phyloP scores from a whole-genome alignment of 257 asterid species.

The Rhazya stricta region DNA sequence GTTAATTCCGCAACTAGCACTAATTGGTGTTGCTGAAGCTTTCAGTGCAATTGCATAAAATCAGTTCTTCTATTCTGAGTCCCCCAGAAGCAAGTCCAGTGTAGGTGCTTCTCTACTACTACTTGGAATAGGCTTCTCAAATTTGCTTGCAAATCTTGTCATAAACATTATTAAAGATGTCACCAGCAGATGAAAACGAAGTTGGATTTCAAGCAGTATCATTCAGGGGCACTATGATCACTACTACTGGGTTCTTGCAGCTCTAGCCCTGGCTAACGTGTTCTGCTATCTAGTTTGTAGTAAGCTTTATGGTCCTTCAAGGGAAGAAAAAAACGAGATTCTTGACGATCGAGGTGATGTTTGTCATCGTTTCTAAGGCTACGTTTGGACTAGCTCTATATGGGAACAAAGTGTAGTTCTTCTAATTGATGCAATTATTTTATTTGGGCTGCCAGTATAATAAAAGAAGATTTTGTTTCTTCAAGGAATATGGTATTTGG shows the following conservation, averaged over 20 bases:
- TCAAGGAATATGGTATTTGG: no score
- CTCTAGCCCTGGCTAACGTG: conserved; percentile 47
- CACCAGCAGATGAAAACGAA: conserved; percentile 43
- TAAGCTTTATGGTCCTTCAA: conserved; percentile 36
- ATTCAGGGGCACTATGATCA: conserved; percentile 66
- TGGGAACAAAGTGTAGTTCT: no score
- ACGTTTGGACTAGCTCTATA: no score
- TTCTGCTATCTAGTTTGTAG: conserved; percentile 46
- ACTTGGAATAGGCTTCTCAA: conserved; percentile 41
- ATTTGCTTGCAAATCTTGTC: conserved; percentile 45
- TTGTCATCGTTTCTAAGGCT: background rate
- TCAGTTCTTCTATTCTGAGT: conserved; percentile 61
- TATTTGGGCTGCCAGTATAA: no score
- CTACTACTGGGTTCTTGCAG: conserved; percentile 56
- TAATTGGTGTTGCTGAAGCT: conserved; percentile 61
- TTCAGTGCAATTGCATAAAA: conserved; percentile 50
- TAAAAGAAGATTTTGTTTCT: no score
- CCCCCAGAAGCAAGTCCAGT: conserved; percentile 74
- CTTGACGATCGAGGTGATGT: background rate
- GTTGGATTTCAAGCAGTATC: conserved; percentile 62
- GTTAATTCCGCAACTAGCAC: conserved; percentile 62
- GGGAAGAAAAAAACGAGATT: background rate
- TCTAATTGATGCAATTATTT: no score
- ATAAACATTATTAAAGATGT: conserved; percentile 38
- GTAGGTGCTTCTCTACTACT: conserved; percentile 49